Evolutionary conservation across 140 eudicot species (phyloP).

Genomic region (Erigeron philadelphicus): DNA sequence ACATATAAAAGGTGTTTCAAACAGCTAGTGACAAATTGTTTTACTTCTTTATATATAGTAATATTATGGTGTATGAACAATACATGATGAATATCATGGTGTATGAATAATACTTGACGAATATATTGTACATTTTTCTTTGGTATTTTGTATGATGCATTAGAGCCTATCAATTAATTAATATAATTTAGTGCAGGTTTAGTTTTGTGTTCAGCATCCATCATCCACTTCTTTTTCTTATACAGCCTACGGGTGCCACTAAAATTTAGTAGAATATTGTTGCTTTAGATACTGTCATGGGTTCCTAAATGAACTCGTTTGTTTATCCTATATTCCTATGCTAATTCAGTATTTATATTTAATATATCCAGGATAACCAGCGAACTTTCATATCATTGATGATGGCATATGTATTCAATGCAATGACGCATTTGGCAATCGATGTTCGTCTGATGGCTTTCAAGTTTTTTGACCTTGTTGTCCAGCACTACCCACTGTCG

Average conservation of each 20-base stretch:
- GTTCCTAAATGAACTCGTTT: neutral
- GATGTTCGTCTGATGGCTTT: conserved; percentile 94
- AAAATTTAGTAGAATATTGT: conserved; percentile 5
- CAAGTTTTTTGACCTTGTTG: conserved; percentile 72
- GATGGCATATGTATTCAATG: conserved; percentile 85
- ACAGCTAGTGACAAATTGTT: neutral
- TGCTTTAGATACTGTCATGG: neutral
- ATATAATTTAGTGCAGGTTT: neutral
- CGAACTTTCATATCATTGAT: conserved; percentile 72
- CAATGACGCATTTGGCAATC: conserved; percentile 80
- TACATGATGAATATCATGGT: too few relatives aligned
- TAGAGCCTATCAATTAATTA: conserved; percentile 7
- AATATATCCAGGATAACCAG: conserved; percentile 67
- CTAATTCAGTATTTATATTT: neutral
- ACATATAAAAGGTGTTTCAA: neutral
- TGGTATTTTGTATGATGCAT: neutral
- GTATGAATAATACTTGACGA: neutral
- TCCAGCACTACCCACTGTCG: conserved; percentile 63
- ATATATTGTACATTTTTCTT: neutral
- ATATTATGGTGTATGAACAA: neutral
- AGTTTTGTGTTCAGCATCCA: neutral
- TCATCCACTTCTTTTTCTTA: neutral
- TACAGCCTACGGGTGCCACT: conserved; percentile 15
- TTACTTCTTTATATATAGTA: neutral
- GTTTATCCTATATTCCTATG: conserved; percentile 13